Evolutionary conservation across 2,329 filamentous ascomycete species (phyloP).

Genomic region (Ascochyta pisi): DNA sequence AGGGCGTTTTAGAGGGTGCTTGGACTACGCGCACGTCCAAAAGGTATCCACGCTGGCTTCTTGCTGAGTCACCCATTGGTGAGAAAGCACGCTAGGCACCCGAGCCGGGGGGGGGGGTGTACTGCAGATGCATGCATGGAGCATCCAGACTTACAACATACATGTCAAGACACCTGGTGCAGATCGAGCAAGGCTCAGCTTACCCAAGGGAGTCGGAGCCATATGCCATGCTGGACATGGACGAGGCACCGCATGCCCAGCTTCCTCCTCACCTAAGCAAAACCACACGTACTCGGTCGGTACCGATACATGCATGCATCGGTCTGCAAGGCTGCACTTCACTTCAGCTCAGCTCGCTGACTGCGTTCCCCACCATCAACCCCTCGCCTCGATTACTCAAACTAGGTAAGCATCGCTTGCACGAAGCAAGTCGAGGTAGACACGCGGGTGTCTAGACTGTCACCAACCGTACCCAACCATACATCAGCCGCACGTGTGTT

Average conservation of each 20-base stretch:
- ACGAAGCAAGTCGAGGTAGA: neutral
- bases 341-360: constrained; percentile 10
- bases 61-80: no score
- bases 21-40: no score
- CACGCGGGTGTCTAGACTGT: constrained; percentile 1
- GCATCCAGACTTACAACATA: neutral
- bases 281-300: neutral
- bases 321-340: neutral
- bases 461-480: neutral
- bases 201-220: neutral
- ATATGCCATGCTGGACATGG: neutral
- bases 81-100: no score
- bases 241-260: constrained; percentile 5
- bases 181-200: constrained; percentile 4
- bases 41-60: no score
- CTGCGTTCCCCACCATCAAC: neutral
- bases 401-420: neutral
- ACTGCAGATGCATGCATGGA: constrained; percentile 2
- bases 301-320: neutral
- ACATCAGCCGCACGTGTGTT: neutral
- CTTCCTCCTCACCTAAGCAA: neutral
- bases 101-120: no score
- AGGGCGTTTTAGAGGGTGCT: no score
- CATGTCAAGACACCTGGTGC: constrained; percentile 1
- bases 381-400: neutral